Conservation (phyloP, 2,329 filamentous ascomycete genomes). For the Penicillium sp. region DNA sequence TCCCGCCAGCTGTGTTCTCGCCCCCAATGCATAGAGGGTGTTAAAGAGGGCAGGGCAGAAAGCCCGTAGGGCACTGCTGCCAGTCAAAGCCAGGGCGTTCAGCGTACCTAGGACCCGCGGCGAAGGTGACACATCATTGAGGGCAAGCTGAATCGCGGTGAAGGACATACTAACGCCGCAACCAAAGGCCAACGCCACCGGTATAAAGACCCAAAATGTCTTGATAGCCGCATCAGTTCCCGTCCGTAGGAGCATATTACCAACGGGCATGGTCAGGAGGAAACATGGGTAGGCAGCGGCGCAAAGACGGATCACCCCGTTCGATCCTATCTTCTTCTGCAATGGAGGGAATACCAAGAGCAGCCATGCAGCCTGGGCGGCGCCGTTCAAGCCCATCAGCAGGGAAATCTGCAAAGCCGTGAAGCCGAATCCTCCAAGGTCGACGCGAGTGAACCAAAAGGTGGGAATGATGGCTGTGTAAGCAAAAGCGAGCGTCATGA, state of each 20-base stretch:
- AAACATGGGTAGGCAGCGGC: constrained; percentile 63
- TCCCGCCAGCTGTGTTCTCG: constrained; percentile 58
- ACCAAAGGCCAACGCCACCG: constrained; percentile 53
- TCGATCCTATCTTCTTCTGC: constrained; percentile 66
- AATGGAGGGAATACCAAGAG: constrained; percentile 68
- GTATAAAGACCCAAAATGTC: constrained; percentile 59
- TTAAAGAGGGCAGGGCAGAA: constrained; percentile 66
- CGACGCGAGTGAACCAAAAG: constrained; percentile 45
- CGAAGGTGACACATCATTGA: constrained; percentile 72
- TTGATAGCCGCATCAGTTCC: constrained; percentile 34
- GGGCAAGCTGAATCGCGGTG: constrained; percentile 68
- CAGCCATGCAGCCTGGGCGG: constrained; percentile 69
- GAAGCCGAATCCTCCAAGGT: constrained; percentile 66
- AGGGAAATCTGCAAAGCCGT: constrained; percentile 62
- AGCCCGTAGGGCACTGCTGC: constrained; percentile 61
- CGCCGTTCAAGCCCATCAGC: constrained; percentile 64
- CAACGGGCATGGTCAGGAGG: constrained; percentile 55
- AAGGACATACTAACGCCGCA: constrained; percentile 67
- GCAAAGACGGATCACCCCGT: constrained; percentile 61
- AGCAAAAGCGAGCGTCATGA: constrained; percentile 67
- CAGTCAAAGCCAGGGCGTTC: constrained; percentile 67
- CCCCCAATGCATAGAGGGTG: constrained; percentile 67
- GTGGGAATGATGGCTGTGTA: constrained; percentile 49
- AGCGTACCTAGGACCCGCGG: constrained; percentile 66
- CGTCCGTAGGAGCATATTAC: constrained; percentile 57